Conservation (phyloP, 371 early-diverging fungal species). For the Sporodiniella umbellata region DNA sequence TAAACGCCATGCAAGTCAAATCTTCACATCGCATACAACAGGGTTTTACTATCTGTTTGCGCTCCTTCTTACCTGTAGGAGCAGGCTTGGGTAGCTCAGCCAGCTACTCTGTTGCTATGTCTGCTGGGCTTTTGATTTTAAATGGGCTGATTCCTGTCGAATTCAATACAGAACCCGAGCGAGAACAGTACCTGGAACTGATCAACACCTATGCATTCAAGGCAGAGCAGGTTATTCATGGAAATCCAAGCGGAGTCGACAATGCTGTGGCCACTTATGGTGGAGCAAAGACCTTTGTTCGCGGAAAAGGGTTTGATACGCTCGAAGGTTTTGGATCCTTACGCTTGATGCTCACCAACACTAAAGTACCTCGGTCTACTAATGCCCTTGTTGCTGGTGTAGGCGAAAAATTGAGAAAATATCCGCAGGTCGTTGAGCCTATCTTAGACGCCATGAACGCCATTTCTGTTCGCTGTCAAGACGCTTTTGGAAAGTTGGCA, state of each 20-base stretch:
- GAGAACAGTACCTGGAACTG: conserved; percentile 27
- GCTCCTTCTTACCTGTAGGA: conserved; percentile 88
- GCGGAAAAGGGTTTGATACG: conserved; percentile 45
- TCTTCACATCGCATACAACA: conserved; percentile 7
- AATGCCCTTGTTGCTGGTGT: conserved; percentile 84
- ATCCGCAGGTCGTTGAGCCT: conserved; percentile 64
- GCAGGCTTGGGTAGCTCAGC: conserved; percentile 97
- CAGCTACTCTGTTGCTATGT: conserved; percentile 79
- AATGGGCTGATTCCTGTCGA: conserved; percentile 29
- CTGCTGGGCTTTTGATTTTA: conserved; percentile 70
- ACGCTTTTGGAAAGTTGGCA: conserved; percentile 25
- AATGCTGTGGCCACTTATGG: conserved; percentile 89
- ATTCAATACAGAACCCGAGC: conserved; percentile 12
- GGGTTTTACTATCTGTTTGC: conserved; percentile 62
- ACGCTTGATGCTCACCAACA: conserved; percentile 81
- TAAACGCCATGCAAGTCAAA: conserved; percentile 22
- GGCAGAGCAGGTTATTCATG: conserved; percentile 93
- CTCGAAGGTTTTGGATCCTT: conserved; percentile 61
- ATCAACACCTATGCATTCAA: conserved; percentile 88
- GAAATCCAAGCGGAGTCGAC: conserved; percentile 94
- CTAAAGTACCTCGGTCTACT: conserved; percentile 87
- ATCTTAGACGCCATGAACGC: conserved; percentile 77
- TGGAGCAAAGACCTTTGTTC: conserved; percentile 54
- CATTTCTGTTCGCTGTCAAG: conserved; percentile 58
- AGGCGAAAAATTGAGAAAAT: conserved; percentile 54